These are phyloP conservation scores for Taiozyma sp. DNA, from an alignment of 1,139 yeast species.

Conservation along the genomic window DNA sequence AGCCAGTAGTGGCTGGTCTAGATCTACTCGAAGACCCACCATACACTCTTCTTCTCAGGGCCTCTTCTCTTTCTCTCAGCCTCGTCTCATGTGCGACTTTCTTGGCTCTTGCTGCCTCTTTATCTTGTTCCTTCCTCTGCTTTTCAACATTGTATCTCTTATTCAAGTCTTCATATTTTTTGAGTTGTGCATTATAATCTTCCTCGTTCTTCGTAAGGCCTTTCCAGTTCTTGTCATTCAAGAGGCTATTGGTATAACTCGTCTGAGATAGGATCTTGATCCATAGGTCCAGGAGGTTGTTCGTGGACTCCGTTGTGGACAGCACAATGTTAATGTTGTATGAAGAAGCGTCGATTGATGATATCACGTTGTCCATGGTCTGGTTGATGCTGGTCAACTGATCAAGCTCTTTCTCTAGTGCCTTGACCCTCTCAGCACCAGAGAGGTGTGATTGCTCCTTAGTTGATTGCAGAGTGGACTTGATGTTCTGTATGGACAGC, in stretches of 20 bases:
- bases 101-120: slow-evolving; percentile 9
- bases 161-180: slow-evolving; percentile 18
- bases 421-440: slow-evolving; percentile 15
- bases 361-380: slow-evolving; percentile 18
- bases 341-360: slow-evolving; percentile 18
- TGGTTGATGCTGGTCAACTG: slow-evolving; percentile 19
- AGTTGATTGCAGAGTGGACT: slow-evolving; percentile 8
- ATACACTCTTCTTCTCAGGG: slow-evolving; percentile 22
- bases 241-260: slow-evolving; percentile 18
- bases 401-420: slow-evolving; percentile 20
- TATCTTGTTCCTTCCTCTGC: slow-evolving; percentile 17
- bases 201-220: slow-evolving; percentile 19
- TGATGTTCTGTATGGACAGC: slow-evolving; percentile 7
- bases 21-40: slow-evolving; percentile 8
- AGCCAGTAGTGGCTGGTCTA: not conserved
- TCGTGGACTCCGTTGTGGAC: slow-evolving; percentile 20
- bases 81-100: slow-evolving; percentile 12
- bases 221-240: slow-evolving; percentile 21
- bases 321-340: slow-evolving; percentile 15
- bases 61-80: slow-evolving; percentile 18
- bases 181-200: slow-evolving; percentile 17
- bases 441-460: slow-evolving; percentile 13
- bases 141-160: slow-evolving; percentile 16
- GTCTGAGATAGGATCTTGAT: slow-evolving; percentile 25
- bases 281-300: slow-evolving; percentile 23